phyloP scores from a whole-genome alignment of 2,329 filamentous ascomycete genomes.

The Nemania serpens region DNA sequence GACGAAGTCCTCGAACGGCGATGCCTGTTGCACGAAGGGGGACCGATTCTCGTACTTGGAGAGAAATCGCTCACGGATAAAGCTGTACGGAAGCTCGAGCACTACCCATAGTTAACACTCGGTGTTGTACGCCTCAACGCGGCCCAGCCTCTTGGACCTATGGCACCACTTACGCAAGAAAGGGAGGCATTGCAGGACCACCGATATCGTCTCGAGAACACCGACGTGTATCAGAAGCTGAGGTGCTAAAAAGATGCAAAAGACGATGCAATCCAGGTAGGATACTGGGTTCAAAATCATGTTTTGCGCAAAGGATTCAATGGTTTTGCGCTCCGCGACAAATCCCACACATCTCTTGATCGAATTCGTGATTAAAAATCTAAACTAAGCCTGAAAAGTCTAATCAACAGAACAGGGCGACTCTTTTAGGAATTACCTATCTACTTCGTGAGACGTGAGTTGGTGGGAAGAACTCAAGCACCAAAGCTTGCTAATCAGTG shows the following conservation, averaged over 20 bases:
- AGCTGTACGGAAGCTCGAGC: conserved; percentile 60
- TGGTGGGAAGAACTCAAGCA: background rate
- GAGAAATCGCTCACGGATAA: conserved; percentile 63
- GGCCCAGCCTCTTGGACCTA: background rate
- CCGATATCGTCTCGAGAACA: conserved; percentile 60
- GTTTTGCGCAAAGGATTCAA: background rate
- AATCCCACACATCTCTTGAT: background rate
- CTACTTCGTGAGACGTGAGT: background rate
- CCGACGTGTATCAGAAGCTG: conserved; percentile 73
- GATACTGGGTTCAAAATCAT: conserved; percentile 79
- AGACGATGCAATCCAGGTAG: conserved; percentile 75
- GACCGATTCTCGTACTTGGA: conserved; percentile 50
- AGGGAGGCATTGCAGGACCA: conserved; percentile 66
- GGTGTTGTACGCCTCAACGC: background rate
- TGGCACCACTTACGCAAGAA: conserved; percentile 63
- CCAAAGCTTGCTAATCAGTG: background rate
- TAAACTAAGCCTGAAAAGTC: background rate
- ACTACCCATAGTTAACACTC: conserved; percentile 46
- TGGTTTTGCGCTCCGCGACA: background rate
- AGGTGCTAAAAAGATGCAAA: conserved; percentile 71
- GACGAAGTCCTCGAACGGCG: conserved; percentile 76
- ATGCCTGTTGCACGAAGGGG: conserved; percentile 71
- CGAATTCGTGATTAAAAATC: background rate
- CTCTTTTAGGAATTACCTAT: background rate
- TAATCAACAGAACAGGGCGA: background rate